These are phyloP conservation scores for Alternaria longipes DNA, from an alignment of 2,329 filamentous ascomycete species.

Conservation along the genomic window DNA sequence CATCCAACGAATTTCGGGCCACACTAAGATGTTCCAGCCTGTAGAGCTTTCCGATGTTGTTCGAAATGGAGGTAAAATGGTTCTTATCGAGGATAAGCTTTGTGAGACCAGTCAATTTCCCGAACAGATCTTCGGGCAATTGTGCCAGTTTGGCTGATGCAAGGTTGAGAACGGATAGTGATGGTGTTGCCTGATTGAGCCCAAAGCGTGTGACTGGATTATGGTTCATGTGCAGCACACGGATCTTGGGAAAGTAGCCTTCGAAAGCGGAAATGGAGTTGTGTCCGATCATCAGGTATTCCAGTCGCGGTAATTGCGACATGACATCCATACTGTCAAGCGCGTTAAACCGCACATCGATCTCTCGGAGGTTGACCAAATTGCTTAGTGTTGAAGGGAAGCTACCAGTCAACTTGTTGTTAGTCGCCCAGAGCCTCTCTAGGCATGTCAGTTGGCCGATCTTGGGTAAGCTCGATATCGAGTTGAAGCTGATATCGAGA, in stretches of 20 bases:
- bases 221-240: constrained; percentile 87
- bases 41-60: constrained; percentile 82
- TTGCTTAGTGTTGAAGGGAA: constrained; percentile 77
- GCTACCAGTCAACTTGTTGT: constrained; percentile 83
- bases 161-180: constrained; percentile 85
- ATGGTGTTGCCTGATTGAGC: constrained; percentile 77
- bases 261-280: constrained; percentile 91
- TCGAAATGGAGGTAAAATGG: constrained; percentile 89
- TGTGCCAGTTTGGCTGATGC: constrained; percentile 91
- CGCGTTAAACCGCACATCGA: constrained; percentile 93
- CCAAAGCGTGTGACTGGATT: constrained; percentile 96
- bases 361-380: constrained; percentile 82
- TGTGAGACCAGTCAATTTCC: constrained; percentile 85
- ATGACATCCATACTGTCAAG: constrained; percentile 90
- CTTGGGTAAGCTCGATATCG: constrained; percentile 79
- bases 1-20: constrained; percentile 86
- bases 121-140: constrained; percentile 85
- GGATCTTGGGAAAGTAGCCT: constrained; percentile 84
- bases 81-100: constrained; percentile 93
- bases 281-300: constrained; percentile 89
- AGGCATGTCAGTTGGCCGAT: constrained; percentile 82
- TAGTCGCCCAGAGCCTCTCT: constrained; percentile 93
- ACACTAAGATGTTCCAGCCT: constrained; percentile 93
- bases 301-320: constrained; percentile 82
- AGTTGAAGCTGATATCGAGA: constrained; percentile 96